phyloP scores from a whole-genome alignment of 2,329 filamentous ascomycete genomes.

The Paecilomyces dactylethromorphus region DNA sequence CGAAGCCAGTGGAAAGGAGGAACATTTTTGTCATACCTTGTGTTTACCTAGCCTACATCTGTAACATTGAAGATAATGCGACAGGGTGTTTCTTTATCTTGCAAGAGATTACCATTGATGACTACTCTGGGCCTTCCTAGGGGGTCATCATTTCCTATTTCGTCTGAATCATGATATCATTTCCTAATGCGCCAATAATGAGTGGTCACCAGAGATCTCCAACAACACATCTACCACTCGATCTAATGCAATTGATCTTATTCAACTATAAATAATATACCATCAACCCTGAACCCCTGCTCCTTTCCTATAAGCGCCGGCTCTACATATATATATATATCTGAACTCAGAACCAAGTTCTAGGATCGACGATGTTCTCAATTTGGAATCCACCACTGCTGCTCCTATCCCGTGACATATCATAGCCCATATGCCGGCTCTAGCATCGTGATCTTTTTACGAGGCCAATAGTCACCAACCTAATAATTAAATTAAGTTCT shows the following conservation, averaged over 20 bases:
- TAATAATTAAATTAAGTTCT: no score
- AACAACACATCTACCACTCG: not conserved
- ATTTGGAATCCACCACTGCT: no score
- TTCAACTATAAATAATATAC: not conserved
- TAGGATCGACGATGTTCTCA: no score
- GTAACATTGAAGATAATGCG: slow-evolving; percentile 3
- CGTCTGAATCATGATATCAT: not conserved
- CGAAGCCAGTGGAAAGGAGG: not conserved
- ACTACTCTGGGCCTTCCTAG: not conserved
- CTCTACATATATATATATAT: not conserved
- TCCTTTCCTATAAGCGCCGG: not conserved
- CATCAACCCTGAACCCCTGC: not conserved
- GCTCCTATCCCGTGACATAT: no score
- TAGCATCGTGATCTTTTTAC: no score
- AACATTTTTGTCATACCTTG: not conserved
- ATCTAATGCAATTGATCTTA: not conserved
- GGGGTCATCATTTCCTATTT: not conserved
- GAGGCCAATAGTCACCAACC: no score
- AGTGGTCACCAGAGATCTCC: not conserved
- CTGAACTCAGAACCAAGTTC: no score
- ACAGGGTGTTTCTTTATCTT: not conserved
- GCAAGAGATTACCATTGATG: not conserved
- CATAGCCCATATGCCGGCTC: no score
- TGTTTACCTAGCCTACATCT: not conserved
- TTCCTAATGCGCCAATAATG: not conserved